Base-by-base conservation (phyloP, 2,329 filamentous ascomycete genomes). In the Thermoascus crustaceus region DNA sequence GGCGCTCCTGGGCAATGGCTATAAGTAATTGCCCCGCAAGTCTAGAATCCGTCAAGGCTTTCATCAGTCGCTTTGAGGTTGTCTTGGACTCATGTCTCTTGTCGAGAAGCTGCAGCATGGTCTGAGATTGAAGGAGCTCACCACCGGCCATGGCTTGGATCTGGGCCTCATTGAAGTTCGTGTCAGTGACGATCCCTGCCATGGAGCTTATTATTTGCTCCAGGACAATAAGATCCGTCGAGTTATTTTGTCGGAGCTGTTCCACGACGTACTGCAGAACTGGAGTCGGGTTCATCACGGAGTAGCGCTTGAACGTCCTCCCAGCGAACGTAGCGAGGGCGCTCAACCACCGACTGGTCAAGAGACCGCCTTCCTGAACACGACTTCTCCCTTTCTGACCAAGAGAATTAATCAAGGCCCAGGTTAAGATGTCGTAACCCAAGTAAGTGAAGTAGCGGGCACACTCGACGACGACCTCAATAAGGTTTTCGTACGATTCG, bases 401-500 rank as follows among this genome's bases (percentile, higher is more conserved):
- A 41, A 82, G 68, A 7, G 75, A 72, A 52, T 79, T 93, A 61
- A 98, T 77, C 29, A 98, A 69, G 13, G 86, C 85, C 87, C 89
- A 98, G 3, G 86, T 84, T 29, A 98, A 70, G 20, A 94, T 85
- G 58, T 98, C 91, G 55, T 94, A 94, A 0, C 85, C 89, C 23
- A 98, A 67, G 36, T 85, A 80, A 1, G 89, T 94, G 49, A 96
- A 95, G 57, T 95, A 95, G 50, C 85, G 82, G 24, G 85, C 87
- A 53, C 88, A 95, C 55, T 95, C 87, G 9, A 96, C 88, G 42
- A 98, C 85, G 4, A 86, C 85, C 42, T 94, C 85, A 38, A 94
- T 94, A 41, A 98, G 73, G 54, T 96, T 98, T 55, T 83, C 84
- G 57, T 98, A 98, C 0, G 83, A 81, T 60, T 98, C 88, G 40